Evolutionary conservation across 352 stramenopile species (phyloP), one percentile per base, ranked within the genome.

Genomic region (Phytophthora constricta): DNA sequence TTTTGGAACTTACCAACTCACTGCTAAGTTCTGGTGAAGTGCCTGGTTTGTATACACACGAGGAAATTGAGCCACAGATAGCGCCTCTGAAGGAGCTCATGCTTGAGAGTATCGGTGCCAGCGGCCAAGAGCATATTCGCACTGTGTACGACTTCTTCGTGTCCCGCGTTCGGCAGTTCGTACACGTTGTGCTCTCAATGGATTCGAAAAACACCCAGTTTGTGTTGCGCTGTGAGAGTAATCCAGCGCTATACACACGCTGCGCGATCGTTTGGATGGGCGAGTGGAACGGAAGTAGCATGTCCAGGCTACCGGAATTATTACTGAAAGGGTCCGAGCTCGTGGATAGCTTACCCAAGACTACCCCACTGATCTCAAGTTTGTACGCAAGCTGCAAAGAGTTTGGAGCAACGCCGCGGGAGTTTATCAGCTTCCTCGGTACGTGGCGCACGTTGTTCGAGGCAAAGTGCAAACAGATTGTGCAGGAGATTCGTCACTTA

Each of bases 61-160:
- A 98, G 65, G 95, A 98, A 68, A 91, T 98, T 27, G 95, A 98
- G 65, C 87, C 92, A 11, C 69, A 97, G n/a, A 90, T 98, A 20
- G 59, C 86, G 3, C 87, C 84, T 17, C 70, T 98, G 2, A 97
- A 97, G 46, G 91, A 97, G 53, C 82, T 93, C 34, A 95, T 97
- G 80, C 79, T 97, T 11, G 87, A 97, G 22, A 81, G 70, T n/a
- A 87, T 89, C 14, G 84, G 86, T 4, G 60, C 59, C 2, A 79
- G 65, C 26, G 71, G 70, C 8, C 63, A 73, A 20, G 68, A 82
- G 27, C 72, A 96, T 46, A 84, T 90, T 31, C 81, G 86, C n/a
- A 97, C 90, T 0, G 87, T 97, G 22, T 98, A 97, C 62, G 93
- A 98, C 48, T 98, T 97, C 64, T 99, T 98, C 55, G 78, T 98